Percentiles rank a stretch among this genome's conserved stretches.
Conservation (phyloP, 208 protist species). For the Blastocrithidia nonstop region DNA sequence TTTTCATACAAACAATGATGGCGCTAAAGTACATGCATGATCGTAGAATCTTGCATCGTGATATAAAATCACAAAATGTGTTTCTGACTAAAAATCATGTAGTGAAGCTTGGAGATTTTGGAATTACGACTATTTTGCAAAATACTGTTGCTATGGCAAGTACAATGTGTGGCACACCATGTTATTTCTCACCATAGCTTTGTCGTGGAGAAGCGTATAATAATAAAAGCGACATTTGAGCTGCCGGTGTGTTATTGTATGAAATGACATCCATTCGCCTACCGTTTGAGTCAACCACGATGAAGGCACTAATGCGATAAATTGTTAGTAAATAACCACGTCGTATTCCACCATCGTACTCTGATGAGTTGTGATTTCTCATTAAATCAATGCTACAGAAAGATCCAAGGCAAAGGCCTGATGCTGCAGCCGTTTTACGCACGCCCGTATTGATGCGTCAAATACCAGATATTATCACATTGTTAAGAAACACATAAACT, state of each 20-base stretch:
- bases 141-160: constrained; percentile 78
- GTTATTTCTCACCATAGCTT: constrained; percentile 91
- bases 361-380: constrained; percentile 55
- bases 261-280: constrained; percentile 62
- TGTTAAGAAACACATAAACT: constrained; percentile 1
- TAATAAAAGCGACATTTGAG: constrained; percentile 88
- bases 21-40: constrained; percentile 85
- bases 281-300: constrained; percentile 71
- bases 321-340: constrained; percentile 64
- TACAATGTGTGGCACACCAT: constrained; percentile 92
- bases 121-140: constrained; percentile 80
- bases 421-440: constrained; percentile 54
- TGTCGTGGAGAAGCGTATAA: constrained; percentile 88
- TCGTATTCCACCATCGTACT: constrained; percentile 49
- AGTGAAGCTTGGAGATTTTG: constrained; percentile 87
- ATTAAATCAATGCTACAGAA: constrained; percentile 67
- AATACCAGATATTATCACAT: constrained; percentile 46
- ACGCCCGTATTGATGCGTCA: constrained; percentile 42
- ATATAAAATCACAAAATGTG: constrained; percentile 88
- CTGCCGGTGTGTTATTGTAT: constrained; percentile 79
- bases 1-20: constrained; percentile 78
- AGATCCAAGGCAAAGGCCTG: constrained; percentile 63
- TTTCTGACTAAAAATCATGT: constrained; percentile 73
- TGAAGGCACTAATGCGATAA: constrained; percentile 77
- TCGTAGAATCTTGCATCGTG: constrained; percentile 78